Base-by-base conservation (phyloP, 1,139 yeast genomes). In the Kodamaea anthophila region DNA sequence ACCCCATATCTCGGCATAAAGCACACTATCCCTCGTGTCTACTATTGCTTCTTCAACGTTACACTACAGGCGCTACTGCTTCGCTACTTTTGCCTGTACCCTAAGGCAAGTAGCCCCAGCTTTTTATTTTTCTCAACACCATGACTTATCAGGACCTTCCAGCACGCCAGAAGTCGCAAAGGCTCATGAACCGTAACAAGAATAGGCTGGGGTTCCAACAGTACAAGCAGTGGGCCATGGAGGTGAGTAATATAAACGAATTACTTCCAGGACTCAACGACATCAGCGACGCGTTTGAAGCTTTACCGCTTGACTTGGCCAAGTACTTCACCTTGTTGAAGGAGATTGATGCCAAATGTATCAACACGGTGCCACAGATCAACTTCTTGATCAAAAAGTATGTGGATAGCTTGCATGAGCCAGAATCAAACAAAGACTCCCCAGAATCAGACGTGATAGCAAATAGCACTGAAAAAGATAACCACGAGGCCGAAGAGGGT, bases 331-430 rank as follows among this genome's bases (percentile, higher is more conserved):
- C 98, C 0, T 63, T 87, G 15, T 64, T 91, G 40, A 84, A 87
- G 50, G 98, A 91, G 51, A 87, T 91, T 33, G 97, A 88, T 48
- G 96, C 97, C 38, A 88, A 91, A 55, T 86, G 95, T 53, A 83
- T 83, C 28, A 70, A 75, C 36, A 69, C 85, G 0, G 67, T 81
- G 14, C 96, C 96, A 0, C 64, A 68, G 42, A 65, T 88, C 38
- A 74, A 77, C 37, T 53, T 61, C 10, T 65, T 70, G 40, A 82
- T 87, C 31, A 64, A 65, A 26, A 55, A 59, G 34, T 82, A 84
- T 48, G 60, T 80, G 35, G 61, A 58, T 9, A 44, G 46, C 14
- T 46, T 72, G 48, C 79, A 65, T 40, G 21, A 13, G 5, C 40
- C 26, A 15, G 24, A 19, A 5, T n/a, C n/a, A n/a, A n/a, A n/a